Evolutionary conservation across 768 basidiomycete genomes (phyloP).

Genomic region (Tulasnella sp.): DNA sequence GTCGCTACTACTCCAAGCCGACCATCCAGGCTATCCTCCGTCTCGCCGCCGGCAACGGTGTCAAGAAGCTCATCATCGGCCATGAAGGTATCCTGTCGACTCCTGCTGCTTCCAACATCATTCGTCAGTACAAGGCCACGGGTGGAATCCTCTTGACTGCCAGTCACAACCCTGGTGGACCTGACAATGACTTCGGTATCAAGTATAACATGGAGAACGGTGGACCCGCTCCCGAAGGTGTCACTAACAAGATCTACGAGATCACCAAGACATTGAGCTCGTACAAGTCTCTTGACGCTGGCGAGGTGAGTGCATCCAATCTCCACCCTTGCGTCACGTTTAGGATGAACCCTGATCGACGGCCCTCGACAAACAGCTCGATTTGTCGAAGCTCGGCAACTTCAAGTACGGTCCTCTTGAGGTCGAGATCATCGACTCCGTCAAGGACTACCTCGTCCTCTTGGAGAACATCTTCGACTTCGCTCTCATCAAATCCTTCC

Average conservation of each 20-base stretch:
- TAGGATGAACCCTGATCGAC: background rate
- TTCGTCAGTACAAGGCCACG: conserved; percentile 90
- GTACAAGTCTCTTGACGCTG: conserved; percentile 76
- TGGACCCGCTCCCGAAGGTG: conserved; percentile 90
- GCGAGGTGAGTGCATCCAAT: conserved; percentile 43
- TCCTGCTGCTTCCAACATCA: conserved; percentile 91
- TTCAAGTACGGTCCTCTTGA: conserved; percentile 68
- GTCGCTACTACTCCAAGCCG: conserved; percentile 81
- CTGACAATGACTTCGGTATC: conserved; percentile 98
- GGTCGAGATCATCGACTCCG: conserved; percentile 90
- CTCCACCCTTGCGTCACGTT: background rate
- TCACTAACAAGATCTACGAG: conserved; percentile 93
- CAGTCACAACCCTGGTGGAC: conserved; percentile 96
- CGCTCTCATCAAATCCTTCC: conserved; percentile 78
- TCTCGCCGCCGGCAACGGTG: conserved; percentile 90
- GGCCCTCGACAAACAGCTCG: conserved; percentile 38
- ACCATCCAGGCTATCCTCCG: conserved; percentile 84
- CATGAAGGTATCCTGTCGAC: conserved; percentile 89
- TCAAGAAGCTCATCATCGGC: conserved; percentile 84
- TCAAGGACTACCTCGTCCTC: conserved; percentile 73
- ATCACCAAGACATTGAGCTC: conserved; percentile 73
- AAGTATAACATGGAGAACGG: conserved; percentile 99
- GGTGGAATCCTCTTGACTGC: conserved; percentile 97
- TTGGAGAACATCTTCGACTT: conserved; percentile 93
- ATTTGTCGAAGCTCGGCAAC: conserved; percentile 74